Evolutionary conservation across 441 rosid genomes (phyloP), one percentile per base, ranked within the genome.

Genomic region (Gossypium davidsonii): DNA sequence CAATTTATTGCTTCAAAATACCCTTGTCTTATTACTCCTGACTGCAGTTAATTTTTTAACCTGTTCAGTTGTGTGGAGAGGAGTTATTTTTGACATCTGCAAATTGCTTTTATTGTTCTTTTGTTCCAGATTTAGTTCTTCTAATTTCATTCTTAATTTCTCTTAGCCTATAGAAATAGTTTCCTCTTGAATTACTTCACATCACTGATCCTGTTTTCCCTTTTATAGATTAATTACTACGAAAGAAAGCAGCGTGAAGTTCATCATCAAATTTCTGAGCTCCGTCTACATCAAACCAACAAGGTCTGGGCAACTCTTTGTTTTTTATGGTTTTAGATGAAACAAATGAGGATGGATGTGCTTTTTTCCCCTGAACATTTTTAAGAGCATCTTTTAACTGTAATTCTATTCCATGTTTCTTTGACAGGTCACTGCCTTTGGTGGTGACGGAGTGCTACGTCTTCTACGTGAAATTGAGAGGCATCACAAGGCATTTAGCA

Each of bases 351-450:
- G 65, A 75, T 53, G 12, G 46, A 10, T 42, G 11, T 51, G 26
- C 7, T 59, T 58, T 39, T 71, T 73, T 62, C 64, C 44, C 18
- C 7, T 62, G 37, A 73, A 62, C 65, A 34, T 67, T 64, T 39
- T 17, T 61, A 53, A 18, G 6, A 15, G 10, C 3, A 7, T 65
- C 44, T 70, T 21, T 61, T 2, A 42, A 3, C 51, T 25, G 61
- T 15, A 71, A 34, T 20, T 25, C 49, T 26, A 7, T 18, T n/a
- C 53, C 71, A 25, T 58, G 52, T 79, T 78, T 73, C 65, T 65
- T 74, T 67, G 48, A 67, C 81, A 93, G 99, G 98, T 91, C 68
- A 96, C 97, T 14, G 98, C 98, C 66, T 96, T 96, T 87, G 99
- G 99, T 61, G 98, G 99, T 80, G 91, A 89, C 1, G 87, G 73